Conservation (phyloP, 2,329 filamentous ascomycete species). For the Helotiales sp. region DNA sequence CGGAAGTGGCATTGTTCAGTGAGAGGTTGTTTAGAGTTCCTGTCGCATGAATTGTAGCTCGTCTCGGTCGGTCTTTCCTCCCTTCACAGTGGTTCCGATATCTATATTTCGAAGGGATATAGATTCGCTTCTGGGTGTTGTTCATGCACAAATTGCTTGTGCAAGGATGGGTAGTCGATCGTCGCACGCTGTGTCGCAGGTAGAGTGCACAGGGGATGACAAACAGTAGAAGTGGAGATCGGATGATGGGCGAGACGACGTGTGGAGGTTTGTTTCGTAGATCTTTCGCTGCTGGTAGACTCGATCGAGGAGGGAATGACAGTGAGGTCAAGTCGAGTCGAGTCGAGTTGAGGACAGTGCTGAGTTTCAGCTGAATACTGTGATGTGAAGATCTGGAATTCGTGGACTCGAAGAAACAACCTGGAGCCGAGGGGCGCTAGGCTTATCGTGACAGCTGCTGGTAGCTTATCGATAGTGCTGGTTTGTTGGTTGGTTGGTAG, state of each 20-base stretch:
- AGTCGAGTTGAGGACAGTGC: not conserved
- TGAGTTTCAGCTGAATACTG: not conserved
- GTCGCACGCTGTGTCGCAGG: slow-evolving; percentile 19
- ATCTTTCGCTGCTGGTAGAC: not conserved
- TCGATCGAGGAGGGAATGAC: not conserved
- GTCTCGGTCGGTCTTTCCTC: slow-evolving; percentile 19
- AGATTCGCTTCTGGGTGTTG: slow-evolving; percentile 6
- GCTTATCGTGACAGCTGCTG: not conserved
- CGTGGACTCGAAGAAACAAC: not conserved
- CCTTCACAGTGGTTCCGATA: slow-evolving; percentile 17
- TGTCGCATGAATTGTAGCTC: slow-evolving; percentile 27
- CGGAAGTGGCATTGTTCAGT: slow-evolving; percentile 25
- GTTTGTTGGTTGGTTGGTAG: too few relatives aligned
- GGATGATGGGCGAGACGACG: slow-evolving; percentile 1
- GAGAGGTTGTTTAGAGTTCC: not conserved
- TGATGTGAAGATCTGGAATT: not conserved
- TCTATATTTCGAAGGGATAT: not conserved
- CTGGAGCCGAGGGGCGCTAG: not conserved
- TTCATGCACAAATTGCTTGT: slow-evolving; percentile 12
- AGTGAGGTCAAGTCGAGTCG: not conserved
- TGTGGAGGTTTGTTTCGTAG: not conserved
- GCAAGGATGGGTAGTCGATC: slow-evolving; percentile 7
- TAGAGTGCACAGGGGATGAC: slow-evolving; percentile 6
- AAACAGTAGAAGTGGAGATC: slow-evolving; percentile 2
- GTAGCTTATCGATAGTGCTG: slow-evolving; percentile 5